These are phyloP conservation scores for Skeletonema marinoi DNA, from an alignment of 108 stramenopile species.

Conservation along the genomic window DNA sequence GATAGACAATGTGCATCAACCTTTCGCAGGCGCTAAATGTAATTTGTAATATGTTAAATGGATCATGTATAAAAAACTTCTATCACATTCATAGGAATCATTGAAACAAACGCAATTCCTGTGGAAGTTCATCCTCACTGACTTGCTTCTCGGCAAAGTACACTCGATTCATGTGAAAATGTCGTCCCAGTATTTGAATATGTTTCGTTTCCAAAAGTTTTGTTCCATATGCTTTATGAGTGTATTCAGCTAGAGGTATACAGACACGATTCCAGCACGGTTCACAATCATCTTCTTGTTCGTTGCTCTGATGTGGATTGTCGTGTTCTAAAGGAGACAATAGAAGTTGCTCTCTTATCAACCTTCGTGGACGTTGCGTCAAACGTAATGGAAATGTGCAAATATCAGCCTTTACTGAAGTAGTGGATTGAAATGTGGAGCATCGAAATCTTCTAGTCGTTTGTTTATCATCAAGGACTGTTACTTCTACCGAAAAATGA, in stretches of 20 bases:
- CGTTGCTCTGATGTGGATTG: neutral
- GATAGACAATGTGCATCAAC: neutral
- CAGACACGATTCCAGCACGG: slow-evolving; percentile 30
- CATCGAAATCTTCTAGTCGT: slow-evolving; percentile 19
- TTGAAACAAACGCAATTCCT: slow-evolving; percentile 10
- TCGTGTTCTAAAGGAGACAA: neutral
- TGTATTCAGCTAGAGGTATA: slow-evolving; percentile 14
- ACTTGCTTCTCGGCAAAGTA: slow-evolving; percentile 25
- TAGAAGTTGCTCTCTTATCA: slow-evolving; percentile 17
- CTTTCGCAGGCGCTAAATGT: neutral
- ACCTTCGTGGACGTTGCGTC: neutral
- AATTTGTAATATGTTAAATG: neutral
- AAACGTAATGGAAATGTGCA: slow-evolving; percentile 24
- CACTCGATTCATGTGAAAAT: slow-evolving; percentile 21
- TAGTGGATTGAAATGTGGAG: slow-evolving; percentile 25
- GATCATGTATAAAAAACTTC: neutral
- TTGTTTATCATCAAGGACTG: slow-evolving; percentile 21
- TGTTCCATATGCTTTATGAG: slow-evolving; percentile 11
- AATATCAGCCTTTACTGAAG: slow-evolving; percentile 11
- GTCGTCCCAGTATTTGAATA: slow-evolving; percentile 13
- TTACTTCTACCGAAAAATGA: slow-evolving; percentile 23
- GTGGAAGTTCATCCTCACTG: slow-evolving; percentile 21
- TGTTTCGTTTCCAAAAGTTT: slow-evolving; percentile 7
- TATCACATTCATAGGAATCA: neutral
- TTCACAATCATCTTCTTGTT: slow-evolving; percentile 5